A percentile compares a stretch with the other conserved stretches of the same genome.
Conservation (phyloP, 164 flowering plant genomes). For the Sedum album region DNA sequence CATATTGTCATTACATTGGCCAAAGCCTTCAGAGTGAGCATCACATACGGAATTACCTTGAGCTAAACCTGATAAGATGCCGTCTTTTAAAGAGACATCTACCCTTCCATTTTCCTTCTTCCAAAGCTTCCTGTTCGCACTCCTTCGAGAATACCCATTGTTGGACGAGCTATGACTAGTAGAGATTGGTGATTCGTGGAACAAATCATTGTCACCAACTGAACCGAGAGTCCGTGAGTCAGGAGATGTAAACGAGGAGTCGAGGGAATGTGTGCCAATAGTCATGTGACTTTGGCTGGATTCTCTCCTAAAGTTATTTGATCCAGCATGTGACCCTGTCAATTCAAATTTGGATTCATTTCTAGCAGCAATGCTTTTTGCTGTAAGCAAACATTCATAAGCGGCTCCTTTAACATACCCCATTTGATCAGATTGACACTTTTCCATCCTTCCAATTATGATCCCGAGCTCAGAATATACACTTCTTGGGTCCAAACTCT, state of each 20-base stretch:
- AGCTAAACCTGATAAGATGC: slow-evolving; percentile 43
- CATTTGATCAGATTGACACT: slow-evolving; percentile 67
- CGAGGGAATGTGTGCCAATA: slow-evolving; percentile 16
- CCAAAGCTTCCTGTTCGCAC: slow-evolving; percentile 70
- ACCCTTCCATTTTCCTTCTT: slow-evolving; percentile 60
- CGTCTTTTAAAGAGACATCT: slow-evolving; percentile 85
- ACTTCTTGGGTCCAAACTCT: slow-evolving; percentile 67
- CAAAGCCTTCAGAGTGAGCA: slow-evolving; percentile 15
- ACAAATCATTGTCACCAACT: slow-evolving; percentile 43
- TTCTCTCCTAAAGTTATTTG: slow-evolving; percentile 38
- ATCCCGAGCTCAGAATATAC: slow-evolving; percentile 55
- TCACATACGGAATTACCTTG: slow-evolving; percentile 19
- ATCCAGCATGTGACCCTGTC: slow-evolving; percentile 40
- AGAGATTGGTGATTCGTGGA: slow-evolving; percentile 55
- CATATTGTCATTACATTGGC: slow-evolving; percentile 20
- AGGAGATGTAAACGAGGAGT: slow-evolving; percentile 48
- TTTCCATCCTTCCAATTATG: slow-evolving; percentile 71
- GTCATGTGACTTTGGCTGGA: slow-evolving; percentile 22
- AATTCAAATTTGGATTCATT: slow-evolving; percentile 33
- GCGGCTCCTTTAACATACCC: slow-evolving; percentile 87
- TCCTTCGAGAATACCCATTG: slow-evolving; percentile 26
- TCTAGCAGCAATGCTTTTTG: slow-evolving; percentile 41
- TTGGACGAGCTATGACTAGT: slow-evolving; percentile 30
- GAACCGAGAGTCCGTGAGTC: slow-evolving; percentile 76
- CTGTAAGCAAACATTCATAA: slow-evolving; percentile 75